Conservation (phyloP, 1,284 basidiomycete genomes). For the Fomitopsis schrenkii region DNA sequence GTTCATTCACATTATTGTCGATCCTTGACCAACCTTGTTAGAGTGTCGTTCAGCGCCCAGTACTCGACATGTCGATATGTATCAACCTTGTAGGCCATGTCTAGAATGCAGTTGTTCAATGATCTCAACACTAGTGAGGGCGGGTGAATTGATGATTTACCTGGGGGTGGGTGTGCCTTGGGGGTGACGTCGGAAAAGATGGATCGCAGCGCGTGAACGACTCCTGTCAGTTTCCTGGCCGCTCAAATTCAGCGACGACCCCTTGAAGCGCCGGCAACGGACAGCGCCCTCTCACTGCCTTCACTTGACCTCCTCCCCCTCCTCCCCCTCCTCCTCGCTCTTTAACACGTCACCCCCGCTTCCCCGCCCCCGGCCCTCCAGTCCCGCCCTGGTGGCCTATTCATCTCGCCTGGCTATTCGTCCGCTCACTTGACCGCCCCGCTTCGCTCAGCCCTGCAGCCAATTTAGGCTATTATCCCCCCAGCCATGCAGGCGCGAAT, state of each 20-base stretch:
- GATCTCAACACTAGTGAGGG: no score
- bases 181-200: not conserved
- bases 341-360: not conserved
- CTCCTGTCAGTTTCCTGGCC: not conserved
- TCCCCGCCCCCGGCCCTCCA: not conserved
- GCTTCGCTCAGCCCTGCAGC: not conserved
- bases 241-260: not conserved
- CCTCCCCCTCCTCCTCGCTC: not conserved
- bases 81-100: not conserved
- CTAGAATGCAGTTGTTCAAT: not conserved
- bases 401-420: not conserved
- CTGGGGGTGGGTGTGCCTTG: not conserved
- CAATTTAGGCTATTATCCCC: not conserved
- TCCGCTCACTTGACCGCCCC: not conserved
- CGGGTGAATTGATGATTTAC: not conserved
- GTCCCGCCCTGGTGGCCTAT: not conserved
- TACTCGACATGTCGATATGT: not conserved
- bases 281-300: not conserved
- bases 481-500: constrained; percentile 5
- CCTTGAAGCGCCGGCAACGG: not conserved
- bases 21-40: not conserved
- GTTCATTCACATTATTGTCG: not conserved
- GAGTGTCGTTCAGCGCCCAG: no score
- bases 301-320: not conserved
- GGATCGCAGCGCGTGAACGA: not conserved